These are phyloP conservation scores for Pestalotiopsis sp. DNA, from an alignment of 2,329 filamentous ascomycete species.

Conservation along the genomic window DNA sequence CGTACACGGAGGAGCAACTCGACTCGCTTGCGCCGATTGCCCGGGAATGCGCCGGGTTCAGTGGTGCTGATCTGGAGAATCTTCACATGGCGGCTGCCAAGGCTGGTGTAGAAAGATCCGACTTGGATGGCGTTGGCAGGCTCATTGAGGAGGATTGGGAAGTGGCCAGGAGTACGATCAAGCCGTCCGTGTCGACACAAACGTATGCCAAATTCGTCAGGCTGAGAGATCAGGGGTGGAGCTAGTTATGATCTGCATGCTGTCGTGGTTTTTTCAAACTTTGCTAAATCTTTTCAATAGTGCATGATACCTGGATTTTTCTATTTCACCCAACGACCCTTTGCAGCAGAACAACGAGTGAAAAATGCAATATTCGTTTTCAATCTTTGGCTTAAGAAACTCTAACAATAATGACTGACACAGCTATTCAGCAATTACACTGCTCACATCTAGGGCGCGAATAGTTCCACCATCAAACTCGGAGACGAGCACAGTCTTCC, in stretches of 20 bases:
- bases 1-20: slow-evolving; percentile 29
- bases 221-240: slow-evolving; percentile 9
- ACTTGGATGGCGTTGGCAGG: slow-evolving; percentile 15
- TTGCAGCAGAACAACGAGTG: background rate
- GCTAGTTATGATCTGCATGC: background rate
- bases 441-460: slow-evolving; percentile 1
- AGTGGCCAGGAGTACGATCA: slow-evolving; percentile 48
- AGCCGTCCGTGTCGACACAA: slow-evolving; percentile 51
- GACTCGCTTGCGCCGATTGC: slow-evolving; percentile 65
- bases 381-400: background rate
- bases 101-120: slow-evolving; percentile 27
- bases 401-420: background rate
- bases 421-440: background rate
- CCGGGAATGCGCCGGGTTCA: slow-evolving; percentile 75
- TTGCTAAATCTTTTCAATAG: background rate
- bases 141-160: slow-evolving; percentile 54
- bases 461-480: slow-evolving; percentile 6
- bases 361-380: background rate
- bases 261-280: background rate
- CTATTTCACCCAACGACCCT: background rate
- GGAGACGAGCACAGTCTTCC: slow-evolving; percentile 3
- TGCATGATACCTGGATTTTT: too few species aligned
- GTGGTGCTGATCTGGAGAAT: slow-evolving; percentile 66
- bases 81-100: slow-evolving; percentile 39
- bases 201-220: slow-evolving; percentile 41